phyloP scores from a whole-genome alignment of 345 rosid species.

The Viola odorata region DNA sequence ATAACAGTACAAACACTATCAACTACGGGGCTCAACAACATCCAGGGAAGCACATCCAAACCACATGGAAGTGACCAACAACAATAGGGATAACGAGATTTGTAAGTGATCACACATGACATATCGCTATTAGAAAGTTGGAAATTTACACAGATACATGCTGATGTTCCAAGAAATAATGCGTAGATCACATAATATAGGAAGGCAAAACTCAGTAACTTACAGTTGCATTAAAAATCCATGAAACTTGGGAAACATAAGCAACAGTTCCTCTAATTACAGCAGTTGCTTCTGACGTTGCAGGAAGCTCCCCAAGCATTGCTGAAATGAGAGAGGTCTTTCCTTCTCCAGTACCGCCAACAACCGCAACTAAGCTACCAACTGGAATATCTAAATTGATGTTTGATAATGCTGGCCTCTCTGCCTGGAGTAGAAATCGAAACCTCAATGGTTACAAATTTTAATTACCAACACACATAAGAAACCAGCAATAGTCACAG shows the following conservation, averaged over 20 bases:
- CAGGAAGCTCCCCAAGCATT: slow-evolving; percentile 98
- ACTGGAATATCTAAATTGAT: slow-evolving; percentile 77
- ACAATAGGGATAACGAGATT: not conserved
- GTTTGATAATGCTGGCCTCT: slow-evolving; percentile 78
- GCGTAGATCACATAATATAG: not conserved
- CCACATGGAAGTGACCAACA: not conserved
- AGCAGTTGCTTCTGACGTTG: slow-evolving; percentile 56
- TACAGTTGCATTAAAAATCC: slow-evolving; percentile 99
- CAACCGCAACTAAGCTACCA: slow-evolving; percentile 92
- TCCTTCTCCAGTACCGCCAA: slow-evolving; percentile 99
- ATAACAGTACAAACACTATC: not conserved
- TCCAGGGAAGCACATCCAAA: not conserved
- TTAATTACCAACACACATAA: not conserved
- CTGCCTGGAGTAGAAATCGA: slow-evolving; percentile 52
- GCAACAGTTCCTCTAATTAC: slow-evolving; percentile 77
- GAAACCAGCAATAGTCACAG: not conserved
- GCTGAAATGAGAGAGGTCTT: slow-evolving; percentile 93
- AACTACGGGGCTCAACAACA: not conserved
- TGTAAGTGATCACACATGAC: not conserved
- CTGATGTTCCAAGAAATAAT: too few species aligned
- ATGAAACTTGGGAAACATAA: slow-evolving; percentile 98
- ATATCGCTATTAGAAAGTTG: not conserved
- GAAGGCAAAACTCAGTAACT: slow-evolving; percentile 21
- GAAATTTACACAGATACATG: not conserved
- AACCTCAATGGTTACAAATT: slow-evolving; percentile 8